Evolutionary conservation across 2,329 filamentous ascomycete genomes (phyloP), one percentile per base, ranked within the genome.

Genomic region (Tolypocladium inflatum): DNA sequence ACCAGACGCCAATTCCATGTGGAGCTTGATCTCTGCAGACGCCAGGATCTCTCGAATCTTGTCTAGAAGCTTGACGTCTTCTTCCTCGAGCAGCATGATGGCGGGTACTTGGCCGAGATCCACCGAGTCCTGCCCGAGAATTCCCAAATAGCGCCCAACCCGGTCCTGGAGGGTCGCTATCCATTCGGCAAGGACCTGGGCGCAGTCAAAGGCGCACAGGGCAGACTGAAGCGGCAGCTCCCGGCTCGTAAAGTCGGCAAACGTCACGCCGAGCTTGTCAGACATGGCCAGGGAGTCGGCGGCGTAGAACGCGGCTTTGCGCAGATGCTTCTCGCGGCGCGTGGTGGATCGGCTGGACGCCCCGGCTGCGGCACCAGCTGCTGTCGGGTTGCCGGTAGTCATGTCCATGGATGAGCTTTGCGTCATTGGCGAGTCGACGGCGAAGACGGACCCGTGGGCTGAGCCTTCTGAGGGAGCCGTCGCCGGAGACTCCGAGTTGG

Each of bases 261-360:
- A 94, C 0, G 90, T 91, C 35, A 93, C 84, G 1, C 91, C 91
- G 15, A 94, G 81, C 68, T 89, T 92, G 70, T 95, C 89, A 2
- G 91, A 88, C 84, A 94, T 94, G 35, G 86, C 85, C 10, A 99
- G 82, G 0, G 92, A 96, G 70, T 97, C 91, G 1, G 91, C 91
- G 1, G 94, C 94, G 68, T 96, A 96, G 68, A 91, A 95, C 0
- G 93, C 94, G n/a, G 94, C 94, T 70, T 93, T 95, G 50, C 93
- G 87, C 23, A 97, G 79, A 67, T 96, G 90, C 63, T 87, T 88
- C 73, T 99, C 93, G 3, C 91, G 87, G 59, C 88, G 87, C 0
- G 88, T 86, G 13, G 81, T 84, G 13, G 79, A 74, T 51, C 74
- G 74, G 45, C 65, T 75, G 4, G 73, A 70, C 33, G 61, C 53